phyloP scores from a whole-genome alignment of 495 filamentous ascomycete genomes.

The Hypoxylon intermedium region DNA sequence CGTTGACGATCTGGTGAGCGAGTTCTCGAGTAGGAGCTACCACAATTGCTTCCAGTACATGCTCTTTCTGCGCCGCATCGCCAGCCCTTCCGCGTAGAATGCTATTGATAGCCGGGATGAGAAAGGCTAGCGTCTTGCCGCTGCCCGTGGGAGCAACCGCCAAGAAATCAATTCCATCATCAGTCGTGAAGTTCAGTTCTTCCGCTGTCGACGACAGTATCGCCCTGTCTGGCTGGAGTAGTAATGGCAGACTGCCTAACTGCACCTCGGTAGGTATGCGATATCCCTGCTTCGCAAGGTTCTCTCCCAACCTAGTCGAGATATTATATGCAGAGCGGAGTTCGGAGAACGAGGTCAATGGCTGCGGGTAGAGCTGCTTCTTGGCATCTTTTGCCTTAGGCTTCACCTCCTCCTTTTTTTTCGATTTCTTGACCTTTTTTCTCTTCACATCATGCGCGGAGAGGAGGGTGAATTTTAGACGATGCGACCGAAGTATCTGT shows the following conservation, averaged over 20 bases:
- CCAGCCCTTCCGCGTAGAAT: constrained; percentile 62
- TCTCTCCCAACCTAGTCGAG: constrained; percentile 72
- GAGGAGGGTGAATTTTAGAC: constrained; percentile 83
- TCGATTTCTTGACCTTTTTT: constrained; percentile 45
- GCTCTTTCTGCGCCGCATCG: constrained; percentile 47
- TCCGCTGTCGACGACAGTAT: constrained; percentile 41
- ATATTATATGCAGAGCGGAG: constrained; percentile 73
- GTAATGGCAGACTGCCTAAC: constrained; percentile 79
- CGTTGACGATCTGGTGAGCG: constrained; percentile 89
- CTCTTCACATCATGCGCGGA: constrained; percentile 43
- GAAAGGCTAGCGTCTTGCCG: constrained; percentile 93
- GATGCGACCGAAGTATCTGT: constrained; percentile 78
- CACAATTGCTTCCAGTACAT: constrained; percentile 71
- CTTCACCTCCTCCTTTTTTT: constrained; percentile 48
- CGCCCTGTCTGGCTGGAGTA: constrained; percentile 63
- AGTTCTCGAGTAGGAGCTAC: constrained; percentile 93
- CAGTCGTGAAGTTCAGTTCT: constrained; percentile 37
- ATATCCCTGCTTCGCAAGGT: constrained; percentile 85
- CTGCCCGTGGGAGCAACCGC: constrained; percentile 93
- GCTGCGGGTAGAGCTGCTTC: constrained; percentile 73
- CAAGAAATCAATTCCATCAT: constrained; percentile 69
- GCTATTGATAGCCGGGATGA: constrained; percentile 83
- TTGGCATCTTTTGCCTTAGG: constrained; percentile 56
- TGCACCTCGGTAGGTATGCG: constrained; percentile 91
- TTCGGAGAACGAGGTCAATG: constrained; percentile 78